These are phyloP conservation scores for Sporobolomyces phaffii DNA, from an alignment of 768 basidiomycete genomes.

Conservation along the genomic window DNA sequence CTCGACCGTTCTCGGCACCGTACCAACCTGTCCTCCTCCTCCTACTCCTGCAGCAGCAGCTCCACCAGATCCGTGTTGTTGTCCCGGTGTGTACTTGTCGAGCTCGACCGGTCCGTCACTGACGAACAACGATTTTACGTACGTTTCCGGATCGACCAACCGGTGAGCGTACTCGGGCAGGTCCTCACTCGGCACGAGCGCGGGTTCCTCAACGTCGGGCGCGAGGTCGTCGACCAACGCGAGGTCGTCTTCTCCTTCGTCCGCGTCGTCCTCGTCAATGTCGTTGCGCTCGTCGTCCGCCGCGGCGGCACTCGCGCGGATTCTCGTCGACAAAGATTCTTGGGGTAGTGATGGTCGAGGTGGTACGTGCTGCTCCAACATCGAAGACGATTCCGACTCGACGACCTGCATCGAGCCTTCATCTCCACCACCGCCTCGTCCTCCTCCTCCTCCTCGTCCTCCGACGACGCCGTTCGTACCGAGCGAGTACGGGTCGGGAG, in stretches of 20 bases:
- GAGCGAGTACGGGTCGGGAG: background rate
- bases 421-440: no score
- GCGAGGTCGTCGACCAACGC: background rate
- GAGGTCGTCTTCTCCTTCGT: slow-evolving; percentile 7
- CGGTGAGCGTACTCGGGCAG: slow-evolving; percentile 30
- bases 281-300: background rate
- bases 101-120: slow-evolving; percentile 28
- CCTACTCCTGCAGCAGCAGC: background rate
- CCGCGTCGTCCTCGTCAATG: background rate
- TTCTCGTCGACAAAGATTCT: no score
- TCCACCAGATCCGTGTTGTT: no score
- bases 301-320: no score
- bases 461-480: no score
- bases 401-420: no score
- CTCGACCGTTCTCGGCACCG: no score
- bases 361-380: no score
- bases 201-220: background rate
- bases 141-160: slow-evolving; percentile 34
- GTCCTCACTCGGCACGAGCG: slow-evolving; percentile 14
- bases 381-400: no score
- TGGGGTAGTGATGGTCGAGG: no score
- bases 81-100: slow-evolving; percentile 1
- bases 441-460: background rate
- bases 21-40: background rate
- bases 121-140: slow-evolving; percentile 28